phyloP scores from a whole-genome alignment of 768 basidiomycete genomes.

The Boletus rufocinnamomeus region DNA sequence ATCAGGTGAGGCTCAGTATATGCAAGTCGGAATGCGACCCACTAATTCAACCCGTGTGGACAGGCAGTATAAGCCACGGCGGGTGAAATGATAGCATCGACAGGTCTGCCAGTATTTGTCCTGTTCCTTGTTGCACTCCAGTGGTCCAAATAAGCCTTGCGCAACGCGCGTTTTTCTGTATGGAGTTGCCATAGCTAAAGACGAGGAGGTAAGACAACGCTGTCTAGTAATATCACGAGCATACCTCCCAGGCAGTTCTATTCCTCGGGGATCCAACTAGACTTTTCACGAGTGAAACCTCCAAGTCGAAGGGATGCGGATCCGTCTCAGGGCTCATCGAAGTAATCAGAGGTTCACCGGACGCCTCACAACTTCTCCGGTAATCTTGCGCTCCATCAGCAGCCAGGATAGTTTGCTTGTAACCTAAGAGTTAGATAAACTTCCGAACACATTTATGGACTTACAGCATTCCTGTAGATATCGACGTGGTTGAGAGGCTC shows the following conservation, averaged over 20 bases:
- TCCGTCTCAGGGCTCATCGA: constrained; percentile 39
- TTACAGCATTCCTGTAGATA: constrained; percentile 32
- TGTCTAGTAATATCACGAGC: neutral
- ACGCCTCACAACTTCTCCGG: constrained; percentile 35
- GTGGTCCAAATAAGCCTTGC: constrained; percentile 49
- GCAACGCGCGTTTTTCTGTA: constrained; percentile 39
- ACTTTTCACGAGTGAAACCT: constrained; percentile 45
- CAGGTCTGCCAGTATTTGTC: constrained; percentile 51
- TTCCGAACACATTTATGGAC: neutral
- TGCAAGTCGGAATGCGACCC: constrained; percentile 15
- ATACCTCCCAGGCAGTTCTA: constrained; percentile 45
- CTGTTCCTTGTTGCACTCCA: constrained; percentile 46
- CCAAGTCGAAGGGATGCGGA: constrained; percentile 41
- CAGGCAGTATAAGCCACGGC: constrained; percentile 44
- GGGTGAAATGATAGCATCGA: constrained; percentile 55
- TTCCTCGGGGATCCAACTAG: constrained; percentile 47
- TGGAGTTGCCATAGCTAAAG: constrained; percentile 49
- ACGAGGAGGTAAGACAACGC: neutral
- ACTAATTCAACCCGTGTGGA: constrained; percentile 48
- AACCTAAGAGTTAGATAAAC: neutral
- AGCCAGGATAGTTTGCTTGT: constrained; percentile 40
- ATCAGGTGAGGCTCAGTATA: constrained; percentile 20
- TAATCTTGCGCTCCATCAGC: constrained; percentile 47
- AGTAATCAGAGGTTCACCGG: constrained; percentile 46
- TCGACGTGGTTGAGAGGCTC: constrained; percentile 51